Evolutionary conservation across 495 filamentous ascomycete genomes (phyloP), one percentile per base, ranked within the genome.

Genomic region (Haplographium delicatum): DNA sequence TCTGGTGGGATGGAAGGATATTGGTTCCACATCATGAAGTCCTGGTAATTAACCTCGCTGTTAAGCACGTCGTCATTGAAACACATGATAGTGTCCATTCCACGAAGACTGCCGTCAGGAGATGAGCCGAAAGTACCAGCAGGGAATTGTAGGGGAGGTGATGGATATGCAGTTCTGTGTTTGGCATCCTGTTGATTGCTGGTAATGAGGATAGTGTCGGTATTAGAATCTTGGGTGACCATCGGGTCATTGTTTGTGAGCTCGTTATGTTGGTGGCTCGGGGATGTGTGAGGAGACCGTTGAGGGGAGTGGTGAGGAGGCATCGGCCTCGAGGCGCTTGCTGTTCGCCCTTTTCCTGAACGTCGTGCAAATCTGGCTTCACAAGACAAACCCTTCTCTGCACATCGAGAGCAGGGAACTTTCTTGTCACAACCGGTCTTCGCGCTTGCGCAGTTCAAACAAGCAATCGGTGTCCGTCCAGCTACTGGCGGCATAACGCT

Each of bases 351-450:
- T 5, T 13, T 47, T 33, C 27, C 23, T 28, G n/a, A n/a, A n/a
- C 53, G 19, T 24, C 80, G 70, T 4, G 80, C 80, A 47, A 72
- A 79, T 11, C 80, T 66, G 18, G 76, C 62, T 31, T 69, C 70
- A 55, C 80, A 85, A 11, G 65, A 49, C 10, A 83, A 68, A 56
- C 77, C 77, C 58, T 82, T 75, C 22, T 74, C 72, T 1, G 71
- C 60, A 58, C 80, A 83, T 50, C 80, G 67, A 34, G 71, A 70
- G 60, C 80, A 83, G 8, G 81, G 81, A 9, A 80, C 72, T 61
- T 71, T 71, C 63, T 84, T 84, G 57, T 86, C 82, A 58, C 82
- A 86, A n/a, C 75, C 79, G 4, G 80, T 82, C 65, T 83, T 83
- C 19, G 80, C 78, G 54, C 68, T 79, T 15, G 78, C 75, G 57